These are phyloP conservation scores for Boletus rubescentipes DNA, from an alignment of 768 basidiomycete species.

Conservation along the genomic window DNA sequence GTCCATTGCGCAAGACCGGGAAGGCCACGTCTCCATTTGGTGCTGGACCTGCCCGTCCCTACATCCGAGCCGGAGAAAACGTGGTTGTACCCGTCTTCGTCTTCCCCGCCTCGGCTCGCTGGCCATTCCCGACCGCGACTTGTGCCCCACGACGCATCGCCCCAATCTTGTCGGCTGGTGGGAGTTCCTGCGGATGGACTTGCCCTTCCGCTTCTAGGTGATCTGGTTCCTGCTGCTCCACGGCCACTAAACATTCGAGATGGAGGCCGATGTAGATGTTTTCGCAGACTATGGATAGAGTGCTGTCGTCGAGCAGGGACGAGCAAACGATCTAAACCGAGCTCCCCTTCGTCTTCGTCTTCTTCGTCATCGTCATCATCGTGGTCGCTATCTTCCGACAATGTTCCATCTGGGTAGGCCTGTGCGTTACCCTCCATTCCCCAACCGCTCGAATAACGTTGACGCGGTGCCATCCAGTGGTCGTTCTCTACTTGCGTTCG, in stretches of 20 bases:
- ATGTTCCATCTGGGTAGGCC: slow-evolving; percentile 14
- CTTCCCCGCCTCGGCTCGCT: slow-evolving; percentile 27
- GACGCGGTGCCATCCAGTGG: slow-evolving; percentile 41
- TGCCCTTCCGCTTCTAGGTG: slow-evolving; percentile 17
- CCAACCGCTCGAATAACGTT: slow-evolving; percentile 35
- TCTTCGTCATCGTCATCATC: slow-evolving; percentile 41
- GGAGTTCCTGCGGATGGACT: slow-evolving; percentile 17
- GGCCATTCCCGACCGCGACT: slow-evolving; percentile 26
- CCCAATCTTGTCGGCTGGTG: slow-evolving; percentile 13
- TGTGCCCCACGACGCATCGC: slow-evolving; percentile 21
- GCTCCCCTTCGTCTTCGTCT: slow-evolving; percentile 56
- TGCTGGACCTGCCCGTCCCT: slow-evolving; percentile 14
- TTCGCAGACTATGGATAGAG: slow-evolving; percentile 70
- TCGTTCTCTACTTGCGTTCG: slow-evolving; percentile 61
- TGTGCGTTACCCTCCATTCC: slow-evolving; percentile 24
- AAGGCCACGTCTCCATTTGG: slow-evolving; percentile 33
- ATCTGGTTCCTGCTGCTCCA: slow-evolving; percentile 10
- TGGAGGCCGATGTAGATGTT: slow-evolving; percentile 46
- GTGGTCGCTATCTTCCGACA: slow-evolving; percentile 29
- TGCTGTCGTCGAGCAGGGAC: slow-evolving; percentile 71
- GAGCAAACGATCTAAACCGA: slow-evolving; percentile 65
- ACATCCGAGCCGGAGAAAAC: slow-evolving; percentile 22
- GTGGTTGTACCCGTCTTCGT: slow-evolving; percentile 27
- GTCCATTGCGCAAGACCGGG: slow-evolving; percentile 35
- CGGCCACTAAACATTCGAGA: slow-evolving; percentile 11